Base-by-base conservation (phyloP, 2,329 filamentous ascomycete genomes). In the Pseudodiploospora longispora region DNA sequence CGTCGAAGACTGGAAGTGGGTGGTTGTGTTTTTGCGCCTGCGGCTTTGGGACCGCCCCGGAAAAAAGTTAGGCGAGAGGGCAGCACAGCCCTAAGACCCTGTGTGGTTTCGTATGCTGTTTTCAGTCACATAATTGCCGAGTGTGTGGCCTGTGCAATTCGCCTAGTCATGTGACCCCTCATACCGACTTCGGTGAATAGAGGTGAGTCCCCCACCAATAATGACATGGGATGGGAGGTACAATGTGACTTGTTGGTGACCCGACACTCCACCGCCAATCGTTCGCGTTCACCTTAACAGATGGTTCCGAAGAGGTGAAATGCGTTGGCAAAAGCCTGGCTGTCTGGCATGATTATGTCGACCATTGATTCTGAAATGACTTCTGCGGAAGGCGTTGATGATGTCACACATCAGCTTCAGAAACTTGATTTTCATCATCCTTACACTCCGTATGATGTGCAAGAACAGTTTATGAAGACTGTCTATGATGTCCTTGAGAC, bases 401-500 rank as follows among this genome's bases (percentile, higher is more conserved):
- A 46, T 37, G 48, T 58, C 27, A 44, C 55, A 1, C 43, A 38
- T 7, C 38, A 40, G 6, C 35, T 65, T 12, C 54, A 57, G 12
- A 62, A 63, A 3, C 58, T 72, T 33, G 71, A 89, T 55, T 96
- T 95, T 59, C 80, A 94, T 57, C 90, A 96, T 59, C 90, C 90
- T 0, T 95, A 83, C 61, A 78, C 80, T 30, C 90, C 90, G 1
- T 96, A 96, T 62, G 76, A 85, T 42, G 93, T 95, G 36, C 90
- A 96, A 58, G 73, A 83, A 37, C 72, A 91, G 53, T 94, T 96
- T 59, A 96, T 96, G 90, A 80, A 74, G 52, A 77, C 84, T 1
- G 75, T 93, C 5, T 95, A 95, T 59, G 67, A 79, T 40, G 87
- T 88, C 48, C 76, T 95, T 28, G 82, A 94, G 53, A 58, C 57